These are phyloP conservation scores for Chlorella variabilis DNA, from an alignment of 163 green algal species.

Conservation along the genomic window DNA sequence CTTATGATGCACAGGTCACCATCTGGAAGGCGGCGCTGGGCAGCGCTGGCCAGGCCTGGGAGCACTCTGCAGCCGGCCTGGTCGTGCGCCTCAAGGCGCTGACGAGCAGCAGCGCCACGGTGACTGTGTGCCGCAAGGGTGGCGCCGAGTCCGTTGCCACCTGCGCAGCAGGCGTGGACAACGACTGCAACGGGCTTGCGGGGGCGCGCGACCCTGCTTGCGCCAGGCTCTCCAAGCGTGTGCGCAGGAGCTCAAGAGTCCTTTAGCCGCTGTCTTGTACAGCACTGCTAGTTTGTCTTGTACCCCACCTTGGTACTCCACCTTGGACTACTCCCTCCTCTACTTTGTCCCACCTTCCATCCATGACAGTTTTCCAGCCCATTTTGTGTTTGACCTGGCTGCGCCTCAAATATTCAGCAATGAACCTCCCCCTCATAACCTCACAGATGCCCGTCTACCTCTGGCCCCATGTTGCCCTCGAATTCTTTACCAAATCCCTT, in stretches of 20 bases:
- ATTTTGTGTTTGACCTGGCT: no score
- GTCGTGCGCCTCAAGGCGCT: conserved; percentile 9
- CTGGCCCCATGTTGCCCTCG: no score
- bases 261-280: no score
- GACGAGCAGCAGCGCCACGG: neutral
- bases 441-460: no score
- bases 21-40: neutral
- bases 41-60: neutral
- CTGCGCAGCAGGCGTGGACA: conserved; percentile 8
- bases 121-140: conserved; percentile 12
- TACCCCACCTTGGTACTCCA: no score
- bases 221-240: neutral
- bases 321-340: no score
- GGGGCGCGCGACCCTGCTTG: neutral
- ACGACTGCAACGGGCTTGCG: conserved; percentile 14
- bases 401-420: no score
- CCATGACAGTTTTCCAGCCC: no score
- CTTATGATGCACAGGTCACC: neutral
- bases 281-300: no score
- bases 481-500: no score
- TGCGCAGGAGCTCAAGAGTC: neutral
- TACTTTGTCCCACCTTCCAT: no score
- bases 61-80: neutral
- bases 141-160: conserved; percentile 2
- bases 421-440: no score